Base-by-base conservation (phyloP, 106 monocot genomes). In the Platanthera guangdongensis region DNA sequence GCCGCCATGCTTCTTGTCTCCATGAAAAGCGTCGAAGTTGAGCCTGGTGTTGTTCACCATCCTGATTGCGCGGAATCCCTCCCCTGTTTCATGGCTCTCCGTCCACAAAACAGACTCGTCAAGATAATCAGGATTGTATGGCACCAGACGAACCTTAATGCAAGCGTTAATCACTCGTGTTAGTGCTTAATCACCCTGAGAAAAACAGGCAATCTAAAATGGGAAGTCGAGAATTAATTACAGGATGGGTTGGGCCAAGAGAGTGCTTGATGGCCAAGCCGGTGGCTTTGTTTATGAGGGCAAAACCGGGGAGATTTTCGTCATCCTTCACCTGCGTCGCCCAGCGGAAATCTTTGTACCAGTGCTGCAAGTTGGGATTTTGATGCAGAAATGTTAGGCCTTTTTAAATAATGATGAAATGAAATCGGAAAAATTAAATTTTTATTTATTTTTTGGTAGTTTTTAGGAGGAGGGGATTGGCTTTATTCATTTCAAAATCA, bases 331-430 rank as follows among this genome's bases (percentile, higher is more conserved):
- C 87, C 78, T 50, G 78, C 6, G 81, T 75, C 74, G 84, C 84
- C 79, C 65, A 83, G 25, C 74, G 84, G 81, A 92, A 77, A 72
- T 92, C 95, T 79, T 95, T 95, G 89, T 89, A 86, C 95, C 95
- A 95, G 82, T 95, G 95, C 95, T 95, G 70, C 45, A 70, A 47
- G 6, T 16, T 70, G 7, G 46, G n/a, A n/a, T 48, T 70, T 69
- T 70, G 15, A 48, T n/a, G 70, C 14, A 70, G 15, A 32, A 65
- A 32, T 28, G 11, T 60, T 1, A 39, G 39, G 39, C 39, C 39
- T 39, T 39, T 39, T 39, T 3, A 1, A 39, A 2, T 2, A 39
- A 0, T 39, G 39, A 8, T 8, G 14, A 7, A 53, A 14, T 53
- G 53, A 53, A 53, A 14, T 5, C 14, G 12, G 53, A 53, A 14